These are phyloP conservation scores for Striga asiatica DNA, from an alignment of 257 asterid species.

Conservation along the genomic window DNA sequence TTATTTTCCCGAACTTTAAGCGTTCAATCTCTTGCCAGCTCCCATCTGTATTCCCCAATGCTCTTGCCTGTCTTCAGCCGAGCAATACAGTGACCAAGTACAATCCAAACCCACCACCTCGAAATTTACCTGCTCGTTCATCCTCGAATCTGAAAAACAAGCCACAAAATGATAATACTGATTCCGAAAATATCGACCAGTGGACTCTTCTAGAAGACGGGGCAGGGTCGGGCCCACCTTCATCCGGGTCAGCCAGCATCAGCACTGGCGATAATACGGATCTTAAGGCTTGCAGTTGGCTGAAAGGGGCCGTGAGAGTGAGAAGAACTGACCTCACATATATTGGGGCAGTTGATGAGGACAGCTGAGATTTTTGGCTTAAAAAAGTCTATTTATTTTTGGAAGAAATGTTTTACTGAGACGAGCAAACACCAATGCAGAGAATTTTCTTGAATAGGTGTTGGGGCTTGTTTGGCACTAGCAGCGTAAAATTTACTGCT, in stretches of 20 bases:
- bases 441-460: constrained; percentile 6
- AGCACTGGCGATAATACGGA: constrained; percentile 43
- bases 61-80: constrained; percentile 47
- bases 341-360: constrained; percentile 66
- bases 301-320: constrained; percentile 62
- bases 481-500: constrained; percentile 24
- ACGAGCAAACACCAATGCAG: constrained; percentile 13
- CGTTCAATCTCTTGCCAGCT: constrained; percentile 47
- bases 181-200: constrained; percentile 42
- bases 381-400: constrained; percentile 9
- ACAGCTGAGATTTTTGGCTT: constrained; percentile 41
- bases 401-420: constrained; percentile 11
- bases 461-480: constrained; percentile 23
- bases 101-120: constrained; percentile 34
- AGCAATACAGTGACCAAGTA: constrained; percentile 35
- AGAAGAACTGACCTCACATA: constrained; percentile 63
- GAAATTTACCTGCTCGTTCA: constrained; percentile 35
- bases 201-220: constrained; percentile 84
- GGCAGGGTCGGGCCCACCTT: constrained; percentile 44
- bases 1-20: constrained; percentile 37
- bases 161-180: constrained; percentile 36
- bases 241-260: constrained; percentile 27
- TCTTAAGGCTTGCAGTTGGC: constrained; percentile 54
- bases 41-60: constrained; percentile 40
- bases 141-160: constrained; percentile 33